Evolutionary conservation across 192 early-diverging fungal genomes (phyloP), one percentile per base, ranked within the genome.

Genomic region (Geranomyces variabilis): DNA sequence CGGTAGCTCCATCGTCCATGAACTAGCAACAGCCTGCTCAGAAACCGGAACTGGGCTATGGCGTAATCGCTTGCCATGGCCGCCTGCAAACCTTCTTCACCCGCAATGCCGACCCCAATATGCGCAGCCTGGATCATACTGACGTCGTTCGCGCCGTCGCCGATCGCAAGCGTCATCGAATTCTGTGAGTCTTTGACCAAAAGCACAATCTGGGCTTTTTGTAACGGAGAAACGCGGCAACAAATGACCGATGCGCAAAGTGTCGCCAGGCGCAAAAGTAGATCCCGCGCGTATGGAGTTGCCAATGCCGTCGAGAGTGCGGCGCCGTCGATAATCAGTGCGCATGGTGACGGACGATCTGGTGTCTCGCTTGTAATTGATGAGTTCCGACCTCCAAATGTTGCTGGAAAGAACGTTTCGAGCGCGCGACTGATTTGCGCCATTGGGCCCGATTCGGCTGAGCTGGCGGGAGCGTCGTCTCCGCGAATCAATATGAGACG

Each of bases 111-210:
- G 31, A 98, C 80, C 46, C 96, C 96, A 21, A 98, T 86, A 77
- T 98, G 90, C 34, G 96, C 95, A 48, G 93, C 94, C 80, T 99
- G 96, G 69, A 99, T 99, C 96, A 99, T 99, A 36, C 88, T 88
- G 17, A 99, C 95, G 76, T 99, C 96, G 76, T 99, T 99, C 15
- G 94, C 96, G 34, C 95, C 91, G 82, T 99, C 96, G 29, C 96
- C 96, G 48, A 99, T 94, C 4, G 95, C 91, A 59, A 99, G 72
- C 15, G 92, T 93, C 88, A 96, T 88, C 4, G 90, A 92, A 22
- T 93, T 86, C 55, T 92, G 76, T 13, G 49, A 56, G 24, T 86
- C 77, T 68, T 94, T 94, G 48, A 97, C 94, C 70, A 96, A 74
- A 19, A 82, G 81, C n/a, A 99, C 96, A 0, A 99, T 93, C 76